Conservation (phyloP, 1,139 yeast species). For the Blastobotrys aristatus region DNA sequence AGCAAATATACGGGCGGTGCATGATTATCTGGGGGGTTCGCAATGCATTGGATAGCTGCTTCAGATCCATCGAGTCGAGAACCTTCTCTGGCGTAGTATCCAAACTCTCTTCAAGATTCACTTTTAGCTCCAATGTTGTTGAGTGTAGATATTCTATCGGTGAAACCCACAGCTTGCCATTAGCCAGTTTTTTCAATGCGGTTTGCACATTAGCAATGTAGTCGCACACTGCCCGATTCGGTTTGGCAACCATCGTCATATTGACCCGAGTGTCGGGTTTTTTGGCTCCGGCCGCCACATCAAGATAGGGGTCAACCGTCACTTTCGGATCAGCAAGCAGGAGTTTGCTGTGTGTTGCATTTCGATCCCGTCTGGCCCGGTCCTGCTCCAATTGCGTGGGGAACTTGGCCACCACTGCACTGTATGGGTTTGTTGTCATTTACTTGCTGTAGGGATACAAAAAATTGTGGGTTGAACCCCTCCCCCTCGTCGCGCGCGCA, state of each 20-base stretch:
- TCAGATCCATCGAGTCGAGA: not conserved
- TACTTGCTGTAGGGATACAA: too few species aligned
- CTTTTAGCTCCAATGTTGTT: not conserved
- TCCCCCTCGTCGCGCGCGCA: too few species aligned
- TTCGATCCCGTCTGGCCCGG: not conserved
- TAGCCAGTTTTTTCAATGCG: not conserved
- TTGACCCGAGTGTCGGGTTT: conserved; percentile 1
- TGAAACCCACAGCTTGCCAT: not conserved
- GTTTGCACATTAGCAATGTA: not conserved
- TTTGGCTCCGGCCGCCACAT: too few species aligned
- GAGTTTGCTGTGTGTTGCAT: not conserved
- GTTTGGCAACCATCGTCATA: not conserved
- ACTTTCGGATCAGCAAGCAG: not conserved
- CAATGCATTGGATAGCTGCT: not conserved
- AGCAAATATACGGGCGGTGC: conserved; percentile 1
- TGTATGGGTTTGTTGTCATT: conserved; percentile 31
- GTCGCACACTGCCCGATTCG: not conserved
- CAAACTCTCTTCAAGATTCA: not conserved
- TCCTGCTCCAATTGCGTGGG: conserved; percentile 5
- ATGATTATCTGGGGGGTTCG: not conserved
- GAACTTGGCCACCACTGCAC: not conserved
- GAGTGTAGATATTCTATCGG: not conserved
- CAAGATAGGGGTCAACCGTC: conserved; percentile 3
- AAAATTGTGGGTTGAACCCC: too few species aligned
- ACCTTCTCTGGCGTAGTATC: not conserved